Conservation (phyloP, 1,284 basidiomycete genomes). For the Marasmius tenuissimus region DNA sequence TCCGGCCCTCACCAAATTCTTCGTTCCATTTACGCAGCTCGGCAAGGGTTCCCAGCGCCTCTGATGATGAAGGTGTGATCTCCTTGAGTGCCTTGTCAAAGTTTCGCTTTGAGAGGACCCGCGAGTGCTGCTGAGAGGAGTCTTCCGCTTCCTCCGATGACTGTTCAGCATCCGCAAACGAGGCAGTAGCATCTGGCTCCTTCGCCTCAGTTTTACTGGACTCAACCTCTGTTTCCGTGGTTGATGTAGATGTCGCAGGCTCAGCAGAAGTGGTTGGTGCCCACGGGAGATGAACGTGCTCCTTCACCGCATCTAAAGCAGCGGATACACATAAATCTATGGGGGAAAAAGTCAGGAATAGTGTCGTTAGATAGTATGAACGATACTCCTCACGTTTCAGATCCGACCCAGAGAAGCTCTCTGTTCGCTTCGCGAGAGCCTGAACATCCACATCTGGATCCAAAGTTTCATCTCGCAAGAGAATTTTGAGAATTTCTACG, state of each 20-base stretch:
- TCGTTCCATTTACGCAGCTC: constrained; percentile 91
- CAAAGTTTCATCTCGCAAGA: constrained; percentile 77
- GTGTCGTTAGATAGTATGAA: neutral
- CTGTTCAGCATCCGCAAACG: constrained; percentile 1
- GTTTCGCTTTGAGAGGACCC: constrained; percentile 60
- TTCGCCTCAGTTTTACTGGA: neutral
- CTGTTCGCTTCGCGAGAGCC: constrained; percentile 71
- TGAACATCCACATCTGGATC: constrained; percentile 66
- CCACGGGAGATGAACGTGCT: constrained; percentile 80
- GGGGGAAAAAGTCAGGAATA: constrained; percentile 14
- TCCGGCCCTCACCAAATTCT: constrained; percentile 83
- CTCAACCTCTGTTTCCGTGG: constrained; percentile 6
- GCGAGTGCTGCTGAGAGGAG: constrained; percentile 21
- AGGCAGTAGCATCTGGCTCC: neutral
- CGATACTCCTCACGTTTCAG: constrained; percentile 66
- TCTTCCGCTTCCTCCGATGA: neutral
- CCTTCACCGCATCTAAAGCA: constrained; percentile 87
- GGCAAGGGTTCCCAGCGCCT: constrained; percentile 74
- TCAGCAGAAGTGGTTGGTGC: constrained; percentile 16
- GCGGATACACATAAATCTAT: constrained; percentile 90
- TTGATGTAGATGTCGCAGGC: constrained; percentile 11
- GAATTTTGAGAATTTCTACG: constrained; percentile 82
- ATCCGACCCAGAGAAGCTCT: constrained; percentile 91
- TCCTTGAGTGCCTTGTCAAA: constrained; percentile 83
- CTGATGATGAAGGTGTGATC: constrained; percentile 85